Evolutionary conservation across 805 yeast genomes (phyloP).

Genomic region (Starmera amethionina): DNA sequence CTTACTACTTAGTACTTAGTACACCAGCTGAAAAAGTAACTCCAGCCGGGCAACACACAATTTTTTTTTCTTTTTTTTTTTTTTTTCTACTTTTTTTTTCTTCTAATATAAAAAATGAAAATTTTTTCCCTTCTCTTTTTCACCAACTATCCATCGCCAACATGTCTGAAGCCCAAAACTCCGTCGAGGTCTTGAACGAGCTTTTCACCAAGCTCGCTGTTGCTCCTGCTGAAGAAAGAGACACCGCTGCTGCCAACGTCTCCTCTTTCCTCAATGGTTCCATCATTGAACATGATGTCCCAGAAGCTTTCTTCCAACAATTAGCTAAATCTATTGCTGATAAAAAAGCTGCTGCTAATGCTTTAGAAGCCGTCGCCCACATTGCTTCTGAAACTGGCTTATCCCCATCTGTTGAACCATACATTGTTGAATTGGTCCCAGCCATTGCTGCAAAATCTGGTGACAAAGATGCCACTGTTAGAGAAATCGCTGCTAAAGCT

Average conservation of each 20-base stretch:
- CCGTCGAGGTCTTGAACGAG: slow-evolving; percentile 76
- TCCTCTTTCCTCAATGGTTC: slow-evolving; percentile 92
- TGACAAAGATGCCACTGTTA: slow-evolving; percentile 77
- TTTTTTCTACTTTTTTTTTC: not conserved
- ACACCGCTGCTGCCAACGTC: slow-evolving; percentile 79
- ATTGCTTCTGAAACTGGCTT: slow-evolving; percentile 74
- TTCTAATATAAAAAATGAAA: not conserved
- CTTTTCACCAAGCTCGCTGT: slow-evolving; percentile 87
- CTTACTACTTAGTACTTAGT: no score
- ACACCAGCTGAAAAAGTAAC: no score
- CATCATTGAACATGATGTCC: slow-evolving; percentile 97
- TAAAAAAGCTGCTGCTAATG: slow-evolving; percentile 78
- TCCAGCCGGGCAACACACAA: no score
- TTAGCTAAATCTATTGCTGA: slow-evolving; percentile 66
- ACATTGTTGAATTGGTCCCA: slow-evolving; percentile 67
- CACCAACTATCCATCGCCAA: slow-evolving; percentile 1
- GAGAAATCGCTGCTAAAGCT: slow-evolving; percentile 67
- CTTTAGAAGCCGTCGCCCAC: slow-evolving; percentile 75
- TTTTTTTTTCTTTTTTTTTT: not conserved
- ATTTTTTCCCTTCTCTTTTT: not conserved
- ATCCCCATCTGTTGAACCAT: slow-evolving; percentile 94
- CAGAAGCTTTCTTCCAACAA: slow-evolving; percentile 74
- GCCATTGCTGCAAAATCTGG: slow-evolving; percentile 72
- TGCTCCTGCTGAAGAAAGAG: slow-evolving; percentile 77
- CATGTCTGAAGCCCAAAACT: slow-evolving; percentile 39